Base-by-base conservation (phyloP, 306 rosid species). In the Cucurbita argyrosperma region DNA sequence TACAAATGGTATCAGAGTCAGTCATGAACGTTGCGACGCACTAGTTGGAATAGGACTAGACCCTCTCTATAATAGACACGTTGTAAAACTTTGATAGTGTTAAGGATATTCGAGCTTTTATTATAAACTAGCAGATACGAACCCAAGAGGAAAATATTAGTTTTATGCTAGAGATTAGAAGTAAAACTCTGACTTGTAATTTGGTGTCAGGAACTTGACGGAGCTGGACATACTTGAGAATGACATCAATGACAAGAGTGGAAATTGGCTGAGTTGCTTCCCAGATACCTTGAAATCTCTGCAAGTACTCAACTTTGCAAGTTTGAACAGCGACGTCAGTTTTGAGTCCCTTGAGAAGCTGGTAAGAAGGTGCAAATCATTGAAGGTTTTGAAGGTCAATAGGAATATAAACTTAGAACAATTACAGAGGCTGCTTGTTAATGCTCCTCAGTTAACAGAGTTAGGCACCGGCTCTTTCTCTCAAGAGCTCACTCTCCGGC, bases 181-280 rank as follows among this genome's bases (percentile, higher is more conserved):
- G 37, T 68, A 43, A 78, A 65, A 46, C 37, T 76, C 68, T 76
- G 54, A 63, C 66, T 59, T 75, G 53, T 68, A 10, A 74, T 76
- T 79, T 80, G 81, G 72, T 72, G 68, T 71, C 90, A 91, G 97
- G 84, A 91, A 85, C 78, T 86, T 91, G 82, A 76, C 87, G 2
- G 91, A 87, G 80, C 91, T 91, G 13, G 96, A 89, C 86, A 85
- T 91, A 80, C 96, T 86, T 66, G 91, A 87, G 82, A 89, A 88
- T 77, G 94, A 87, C 21, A 83, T 92, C 39, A 84, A 81, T n/a
- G 94, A 89, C 74, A 83, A 68, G 78, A 85, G 76, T 79, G 97
- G 92, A 10, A 63, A 80, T 78, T 92, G 97, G 97, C 83, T 92
- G 83, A 88, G 89, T 71, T 86, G 88, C 82, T 92, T 92, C 83